phyloP scores from a whole-genome alignment of 352 stramenopile genomes.

The Phytophthora agathidicida region DNA sequence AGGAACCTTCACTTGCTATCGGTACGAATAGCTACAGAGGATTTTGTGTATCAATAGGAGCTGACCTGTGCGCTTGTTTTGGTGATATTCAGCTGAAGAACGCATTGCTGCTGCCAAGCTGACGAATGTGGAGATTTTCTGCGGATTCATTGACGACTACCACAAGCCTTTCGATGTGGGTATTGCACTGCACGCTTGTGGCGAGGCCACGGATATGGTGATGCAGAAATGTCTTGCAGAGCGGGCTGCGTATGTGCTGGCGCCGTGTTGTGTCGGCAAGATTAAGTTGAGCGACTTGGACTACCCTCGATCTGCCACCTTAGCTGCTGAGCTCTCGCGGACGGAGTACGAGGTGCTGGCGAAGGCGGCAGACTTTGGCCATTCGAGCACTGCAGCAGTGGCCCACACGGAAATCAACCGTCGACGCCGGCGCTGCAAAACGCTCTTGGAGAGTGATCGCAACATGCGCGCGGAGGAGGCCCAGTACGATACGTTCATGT shows the following conservation, averaged over 20 bases:
- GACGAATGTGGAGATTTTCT: constrained; percentile 79
- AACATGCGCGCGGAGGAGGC: constrained; percentile 62
- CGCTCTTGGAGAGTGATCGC: constrained; percentile 81
- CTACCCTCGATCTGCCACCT: constrained; percentile 64
- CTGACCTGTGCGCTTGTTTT: background rate
- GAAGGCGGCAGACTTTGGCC: constrained; percentile 79
- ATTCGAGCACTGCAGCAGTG: constrained; percentile 46
- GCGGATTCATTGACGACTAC: constrained; percentile 79
- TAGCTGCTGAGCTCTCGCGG: constrained; percentile 51
- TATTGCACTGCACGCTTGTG: constrained; percentile 82
- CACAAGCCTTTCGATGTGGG: constrained; percentile 71
- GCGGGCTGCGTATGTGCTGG: constrained; percentile 73
- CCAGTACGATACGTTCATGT: constrained; percentile 73
- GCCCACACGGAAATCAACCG: constrained; percentile 55
- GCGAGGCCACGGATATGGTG: constrained; percentile 84
- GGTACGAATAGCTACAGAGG: constrained; percentile 32
- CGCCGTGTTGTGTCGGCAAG: constrained; percentile 84
- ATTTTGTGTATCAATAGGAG: background rate
- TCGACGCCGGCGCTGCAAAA: constrained; percentile 75
- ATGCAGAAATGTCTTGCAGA: constrained; percentile 74
- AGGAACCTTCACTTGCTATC: constrained; percentile 76
- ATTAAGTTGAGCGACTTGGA: constrained; percentile 67
- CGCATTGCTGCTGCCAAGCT: constrained; percentile 63
- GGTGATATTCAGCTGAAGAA: constrained; percentile 46
- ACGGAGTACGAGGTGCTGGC: constrained; percentile 80